Percentiles rank a stretch among this genome's conserved stretches.
These are phyloP conservation scores for Teunomyces tritomae DNA, from an alignment of 805 yeast genomes.

Conservation along the genomic window DNA sequence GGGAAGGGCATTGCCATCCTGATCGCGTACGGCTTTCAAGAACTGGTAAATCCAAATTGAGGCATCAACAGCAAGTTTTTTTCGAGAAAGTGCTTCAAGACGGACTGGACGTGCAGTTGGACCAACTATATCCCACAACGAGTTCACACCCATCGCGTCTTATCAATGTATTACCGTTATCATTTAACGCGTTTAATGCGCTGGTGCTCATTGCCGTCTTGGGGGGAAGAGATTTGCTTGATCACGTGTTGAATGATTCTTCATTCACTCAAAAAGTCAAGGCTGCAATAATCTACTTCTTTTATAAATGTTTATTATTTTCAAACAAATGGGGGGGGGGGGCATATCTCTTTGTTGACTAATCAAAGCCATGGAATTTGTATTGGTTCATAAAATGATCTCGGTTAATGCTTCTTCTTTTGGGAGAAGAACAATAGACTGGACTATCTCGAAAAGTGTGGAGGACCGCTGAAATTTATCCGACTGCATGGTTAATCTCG, in stretches of 20 bases:
- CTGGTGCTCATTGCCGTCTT: background rate
- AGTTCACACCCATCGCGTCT: slow-evolving; percentile 84
- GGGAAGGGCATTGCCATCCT: slow-evolving; percentile 71
- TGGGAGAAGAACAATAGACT: too few species aligned
- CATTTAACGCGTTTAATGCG: background rate
- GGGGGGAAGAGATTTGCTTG: background rate
- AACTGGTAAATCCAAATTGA: slow-evolving; percentile 98
- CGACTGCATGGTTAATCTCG: too few species aligned
- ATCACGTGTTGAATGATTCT: background rate
- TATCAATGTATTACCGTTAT: background rate
- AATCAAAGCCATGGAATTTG: too few species aligned
- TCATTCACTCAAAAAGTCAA: too few species aligned
- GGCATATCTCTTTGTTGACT: too few species aligned
- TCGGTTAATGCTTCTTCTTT: too few species aligned
- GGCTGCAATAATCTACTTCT: too few species aligned
- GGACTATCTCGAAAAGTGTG: too few species aligned
- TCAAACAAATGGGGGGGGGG: too few species aligned
- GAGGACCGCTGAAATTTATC: too few species aligned
- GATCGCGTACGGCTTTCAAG: slow-evolving; percentile 87
- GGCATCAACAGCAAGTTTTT: slow-evolving; percentile 90
- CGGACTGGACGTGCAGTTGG: slow-evolving; percentile 90
- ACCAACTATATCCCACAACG: slow-evolving; percentile 88
- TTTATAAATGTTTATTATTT: too few species aligned
- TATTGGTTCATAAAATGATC: too few species aligned
- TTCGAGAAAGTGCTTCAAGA: slow-evolving; percentile 77